Evolutionary conservation across 2,329 filamentous ascomycete species (phyloP), one percentile per base, ranked within the genome.

Genomic region (Beauveria asiatica): DNA sequence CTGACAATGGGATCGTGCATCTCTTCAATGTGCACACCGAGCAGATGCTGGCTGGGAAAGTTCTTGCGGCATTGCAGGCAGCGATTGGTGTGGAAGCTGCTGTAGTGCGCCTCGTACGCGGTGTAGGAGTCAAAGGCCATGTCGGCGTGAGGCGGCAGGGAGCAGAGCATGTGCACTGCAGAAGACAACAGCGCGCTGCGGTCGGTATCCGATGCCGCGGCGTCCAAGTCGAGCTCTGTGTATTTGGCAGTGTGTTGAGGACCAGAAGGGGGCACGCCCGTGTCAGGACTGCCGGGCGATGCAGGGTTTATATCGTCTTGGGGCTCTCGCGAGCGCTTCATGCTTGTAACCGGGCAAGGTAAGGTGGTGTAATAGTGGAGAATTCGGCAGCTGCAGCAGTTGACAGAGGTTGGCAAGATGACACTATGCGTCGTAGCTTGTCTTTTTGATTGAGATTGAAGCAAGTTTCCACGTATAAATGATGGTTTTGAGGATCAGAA

Each of bases 41-140:
- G 79, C 59, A 94, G 85, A 70, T 92, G 87, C 41, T 86, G 81
- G 0, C 90, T 92, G 1, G 94, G 94, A 64, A 97, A 91, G 71
- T 97, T 97, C 71, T 84, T 91, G 59, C 82, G 80, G 72, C 94
- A 99, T 68, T 92, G 88, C 10, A 86, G 77, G 70, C 94, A 99
- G 48, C 93, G 84, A 72, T 97, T 92, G 62, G 85, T 83, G 72
- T 97, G 94, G 23, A 82, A 78, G 69, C 90, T 86, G 65, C 79
- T 81, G 75, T 97, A 97, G 72, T 99, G 94, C 9, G 87, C 76
- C 70, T 97, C 92, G 73, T 95, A 97, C 17, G 92, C 89, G 61
- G 85, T 81, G 69, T 91, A 92, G 0, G 86, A 85, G 25, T 77
- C 70, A 73, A 99, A 97, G 5, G 80, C 77, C 59, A 94, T 78